Evolutionary conservation across 2,329 filamentous ascomycete genomes (phyloP), one percentile per base, ranked within the genome.

Genomic region (Paraconiothyrium sp.): DNA sequence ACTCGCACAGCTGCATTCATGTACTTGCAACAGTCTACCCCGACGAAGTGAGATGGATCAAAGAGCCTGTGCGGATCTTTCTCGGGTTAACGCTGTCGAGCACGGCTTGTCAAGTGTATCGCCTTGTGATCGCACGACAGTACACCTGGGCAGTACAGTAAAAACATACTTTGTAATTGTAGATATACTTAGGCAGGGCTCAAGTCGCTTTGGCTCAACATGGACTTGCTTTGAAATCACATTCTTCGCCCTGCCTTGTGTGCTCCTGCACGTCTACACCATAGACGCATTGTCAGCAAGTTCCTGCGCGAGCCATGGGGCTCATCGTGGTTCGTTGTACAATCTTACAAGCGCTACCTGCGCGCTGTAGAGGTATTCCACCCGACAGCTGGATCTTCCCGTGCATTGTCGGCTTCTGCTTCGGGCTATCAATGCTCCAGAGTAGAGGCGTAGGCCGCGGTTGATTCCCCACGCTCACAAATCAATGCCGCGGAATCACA

Each of bases 401-500:
- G 46, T 48, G n/a, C 24, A 10, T 16, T 14, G 39, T 44, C 39
- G 39, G 27, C 52, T 32, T 44, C 16, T 55, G 24, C 54, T 37
- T 47, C 43, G 54, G 32, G 30, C 30, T 46, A 47, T 46, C 41
- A 55, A 46, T 37, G 20, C 39, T 48, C 43, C 30, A 56, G n/a
- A n/a, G 43, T 47, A 24, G 1, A 48, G 11, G n/a, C 10, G 13
- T 32, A 22, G n/a, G 24, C 39, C 39, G 51, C 39, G 51, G 22
- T 43, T 54, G 16, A 24, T 32, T 32, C 43, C 54, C 54, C 54
- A 48, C 51, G 55, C 46, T 37, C 39, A 43, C 46, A 50, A 22
- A 22, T 46, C 55, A 11, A 9, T 39, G 46, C 46, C 44, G 55
- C 35, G 46, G 43, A 30, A 37, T 27, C 30, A 47, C 43, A 56